Evolutionary conservation across 257 asterid genomes (phyloP).

Genomic region (Capsicum baccatum): DNA sequence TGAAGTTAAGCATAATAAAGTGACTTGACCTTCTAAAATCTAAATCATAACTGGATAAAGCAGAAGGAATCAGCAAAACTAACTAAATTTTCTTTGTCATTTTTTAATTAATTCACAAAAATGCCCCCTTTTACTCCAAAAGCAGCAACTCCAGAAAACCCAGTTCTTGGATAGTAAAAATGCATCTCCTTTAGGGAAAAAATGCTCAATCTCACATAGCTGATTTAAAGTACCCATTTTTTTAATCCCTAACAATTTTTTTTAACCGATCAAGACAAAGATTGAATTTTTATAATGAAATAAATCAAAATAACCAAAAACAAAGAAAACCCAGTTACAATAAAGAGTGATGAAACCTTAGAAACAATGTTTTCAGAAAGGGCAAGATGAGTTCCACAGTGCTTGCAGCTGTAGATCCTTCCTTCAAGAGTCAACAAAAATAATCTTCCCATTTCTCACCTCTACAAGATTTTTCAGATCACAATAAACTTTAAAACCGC

Average conservation of each 20-base stretch:
- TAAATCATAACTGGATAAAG: too few species aligned
- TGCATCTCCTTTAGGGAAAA: not conserved
- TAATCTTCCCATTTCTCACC: slow-evolving; percentile 32
- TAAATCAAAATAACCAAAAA: not conserved
- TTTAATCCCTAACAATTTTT: not conserved
- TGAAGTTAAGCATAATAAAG: not conserved
- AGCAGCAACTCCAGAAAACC: too few species aligned
- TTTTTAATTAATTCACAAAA: not conserved
- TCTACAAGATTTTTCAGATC: slow-evolving; percentile 1
- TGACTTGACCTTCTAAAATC: not conserved
- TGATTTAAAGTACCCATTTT: too few species aligned
- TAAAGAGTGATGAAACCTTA: slow-evolving; percentile 27
- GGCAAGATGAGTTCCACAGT: slow-evolving; percentile 39
- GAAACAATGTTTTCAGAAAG: slow-evolving; percentile 33
- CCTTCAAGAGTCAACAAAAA: slow-evolving; percentile 37
- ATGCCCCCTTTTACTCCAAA: not conserved
- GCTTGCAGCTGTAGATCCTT: slow-evolving; percentile 35
- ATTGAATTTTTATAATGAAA: not conserved
- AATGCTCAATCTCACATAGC: not conserved
- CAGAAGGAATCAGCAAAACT: not conserved
- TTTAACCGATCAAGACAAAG: not conserved
- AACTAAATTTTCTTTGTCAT: not conserved
- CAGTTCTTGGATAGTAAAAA: not conserved
- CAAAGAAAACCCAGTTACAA: not conserved
- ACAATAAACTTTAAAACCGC: not conserved